Evolutionary conservation across 2,329 filamentous ascomycete genomes (phyloP).

Genomic region (Decorospora gaudefroyi): DNA sequence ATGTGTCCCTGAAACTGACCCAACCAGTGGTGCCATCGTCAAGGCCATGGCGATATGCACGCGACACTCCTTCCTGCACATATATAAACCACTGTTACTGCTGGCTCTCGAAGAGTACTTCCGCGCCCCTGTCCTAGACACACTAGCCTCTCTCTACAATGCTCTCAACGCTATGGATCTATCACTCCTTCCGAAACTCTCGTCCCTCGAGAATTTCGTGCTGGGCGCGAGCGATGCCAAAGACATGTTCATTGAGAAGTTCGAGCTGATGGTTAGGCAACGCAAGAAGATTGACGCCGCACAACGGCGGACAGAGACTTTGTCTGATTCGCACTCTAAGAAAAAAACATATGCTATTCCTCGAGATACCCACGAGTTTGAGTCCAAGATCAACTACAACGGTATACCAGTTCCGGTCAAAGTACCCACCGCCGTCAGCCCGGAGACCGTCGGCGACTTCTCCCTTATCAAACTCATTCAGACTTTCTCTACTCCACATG

Average conservation of each 20-base stretch:
- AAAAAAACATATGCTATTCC: conserved; percentile 74
- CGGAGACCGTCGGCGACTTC: conserved; percentile 96
- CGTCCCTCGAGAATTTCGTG: conserved; percentile 79
- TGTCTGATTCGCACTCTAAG: conserved; percentile 50
- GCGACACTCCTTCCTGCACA: conserved; percentile 94
- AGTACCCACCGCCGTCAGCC: conserved; percentile 88
- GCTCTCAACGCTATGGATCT: conserved; percentile 97
- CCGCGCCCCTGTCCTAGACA: conserved; percentile 85
- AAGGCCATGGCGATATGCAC: conserved; percentile 99
- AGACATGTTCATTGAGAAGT: conserved; percentile 97
- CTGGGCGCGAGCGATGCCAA: conserved; percentile 90
- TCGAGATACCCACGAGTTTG: conserved; percentile 95
- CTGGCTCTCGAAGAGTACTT: conserved; percentile 97
- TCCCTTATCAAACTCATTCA: conserved; percentile 96
- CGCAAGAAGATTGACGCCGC: conserved; percentile 68
- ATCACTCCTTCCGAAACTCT: conserved; percentile 86
- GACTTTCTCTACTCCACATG: conserved; percentile 82
- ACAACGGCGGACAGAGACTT: conserved; percentile 37
- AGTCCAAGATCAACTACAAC: conserved; percentile 93
- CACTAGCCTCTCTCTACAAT: conserved; percentile 83
- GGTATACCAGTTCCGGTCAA: conserved; percentile 96
- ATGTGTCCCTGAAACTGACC: conserved; percentile 15
- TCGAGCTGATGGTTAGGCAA: conserved; percentile 89
- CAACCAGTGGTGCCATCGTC: conserved; percentile 78
- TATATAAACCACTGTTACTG: conserved; percentile 95